Conservation (phyloP, 2,329 filamentous ascomycete species). For the Epichloe brachyelytri region DNA sequence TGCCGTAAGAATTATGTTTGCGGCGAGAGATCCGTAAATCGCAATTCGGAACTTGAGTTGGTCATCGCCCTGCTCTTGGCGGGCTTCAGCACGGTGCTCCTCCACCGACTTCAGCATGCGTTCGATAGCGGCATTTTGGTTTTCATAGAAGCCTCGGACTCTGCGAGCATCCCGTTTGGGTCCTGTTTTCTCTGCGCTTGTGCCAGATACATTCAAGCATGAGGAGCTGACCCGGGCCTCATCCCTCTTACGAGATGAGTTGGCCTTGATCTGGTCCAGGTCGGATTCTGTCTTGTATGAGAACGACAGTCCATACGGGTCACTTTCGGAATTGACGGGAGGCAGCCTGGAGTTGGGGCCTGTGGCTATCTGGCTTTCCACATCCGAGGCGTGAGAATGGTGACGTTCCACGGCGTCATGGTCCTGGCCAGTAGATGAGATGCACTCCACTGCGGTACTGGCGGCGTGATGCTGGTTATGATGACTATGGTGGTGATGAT, state of each 20-base stretch:
- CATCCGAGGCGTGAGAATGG: constrained; percentile 26
- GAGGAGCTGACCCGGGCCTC: constrained; percentile 14
- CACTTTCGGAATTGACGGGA: constrained; percentile 49
- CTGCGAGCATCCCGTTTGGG: constrained; percentile 32
- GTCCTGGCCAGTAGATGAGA: constrained; percentile 18
- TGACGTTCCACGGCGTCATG: constrained; percentile 31
- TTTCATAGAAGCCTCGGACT: constrained; percentile 72
- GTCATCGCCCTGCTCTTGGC: constrained; percentile 68
- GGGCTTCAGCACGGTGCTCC: constrained; percentile 73
- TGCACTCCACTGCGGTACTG: constrained; percentile 33
- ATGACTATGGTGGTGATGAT: constrained; percentile 3
- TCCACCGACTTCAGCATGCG: constrained; percentile 84
- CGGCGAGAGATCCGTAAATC: constrained; percentile 56
- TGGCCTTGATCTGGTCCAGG: constrained; percentile 65
- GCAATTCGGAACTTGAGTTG: constrained; percentile 62
- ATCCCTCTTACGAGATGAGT: constrained; percentile 64
- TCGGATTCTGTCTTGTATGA: constrained; percentile 68
- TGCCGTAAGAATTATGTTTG: constrained; percentile 65
- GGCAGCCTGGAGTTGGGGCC: constrained; percentile 34
- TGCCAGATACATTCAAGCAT: neutral
- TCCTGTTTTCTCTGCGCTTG: constrained; percentile 4
- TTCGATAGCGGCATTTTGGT: constrained; percentile 89
- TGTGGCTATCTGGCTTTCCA: constrained; percentile 34
- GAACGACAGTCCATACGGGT: constrained; percentile 69
- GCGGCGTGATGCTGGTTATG: constrained; percentile 19